A percentile compares a stretch with the other conserved stretches of the same genome.
Evolutionary conservation across 768 basidiomycete species (phyloP).

Genomic region (Amanita subjunquillea): DNA sequence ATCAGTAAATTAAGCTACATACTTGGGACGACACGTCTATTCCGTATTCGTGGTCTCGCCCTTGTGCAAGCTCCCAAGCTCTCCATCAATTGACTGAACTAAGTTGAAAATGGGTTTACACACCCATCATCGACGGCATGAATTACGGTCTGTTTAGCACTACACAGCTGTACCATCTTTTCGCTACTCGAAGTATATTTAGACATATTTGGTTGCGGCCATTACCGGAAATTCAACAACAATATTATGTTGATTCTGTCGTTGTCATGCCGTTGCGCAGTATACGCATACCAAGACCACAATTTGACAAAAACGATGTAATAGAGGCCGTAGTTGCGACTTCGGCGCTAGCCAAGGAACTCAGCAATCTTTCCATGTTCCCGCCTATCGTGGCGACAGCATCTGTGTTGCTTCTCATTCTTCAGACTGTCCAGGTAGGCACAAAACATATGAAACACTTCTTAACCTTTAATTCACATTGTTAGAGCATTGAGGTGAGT

Average conservation of each 20-base stretch:
- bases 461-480: not conserved
- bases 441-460: not conserved
- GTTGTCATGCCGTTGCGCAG: constrained; percentile 12
- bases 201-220: not conserved
- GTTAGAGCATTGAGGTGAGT: constrained; percentile 15
- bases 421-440: constrained; percentile 33
- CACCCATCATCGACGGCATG: too few relatives aligned
- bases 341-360: constrained; percentile 11
- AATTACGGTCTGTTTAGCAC: too few relatives aligned
- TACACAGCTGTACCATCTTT: too few relatives aligned
- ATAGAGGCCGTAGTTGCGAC: constrained; percentile 11
- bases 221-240: not conserved
- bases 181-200: too few relatives aligned
- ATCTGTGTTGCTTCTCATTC: constrained; percentile 28
- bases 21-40: too few relatives aligned
- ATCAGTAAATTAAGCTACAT: too few relatives aligned
- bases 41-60: too few relatives aligned
- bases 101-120: too few relatives aligned
- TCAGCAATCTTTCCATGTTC: constrained; percentile 20
- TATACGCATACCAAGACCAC: constrained; percentile 7
- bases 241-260: too few relatives aligned
- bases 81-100: too few relatives aligned
- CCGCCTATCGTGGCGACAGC: constrained; percentile 32
- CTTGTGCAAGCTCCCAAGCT: too few relatives aligned
- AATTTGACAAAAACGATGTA: constrained; percentile 9